Conservation (phyloP, 2,329 filamentous ascomycete genomes). For the Venturia aucupariae region DNA sequence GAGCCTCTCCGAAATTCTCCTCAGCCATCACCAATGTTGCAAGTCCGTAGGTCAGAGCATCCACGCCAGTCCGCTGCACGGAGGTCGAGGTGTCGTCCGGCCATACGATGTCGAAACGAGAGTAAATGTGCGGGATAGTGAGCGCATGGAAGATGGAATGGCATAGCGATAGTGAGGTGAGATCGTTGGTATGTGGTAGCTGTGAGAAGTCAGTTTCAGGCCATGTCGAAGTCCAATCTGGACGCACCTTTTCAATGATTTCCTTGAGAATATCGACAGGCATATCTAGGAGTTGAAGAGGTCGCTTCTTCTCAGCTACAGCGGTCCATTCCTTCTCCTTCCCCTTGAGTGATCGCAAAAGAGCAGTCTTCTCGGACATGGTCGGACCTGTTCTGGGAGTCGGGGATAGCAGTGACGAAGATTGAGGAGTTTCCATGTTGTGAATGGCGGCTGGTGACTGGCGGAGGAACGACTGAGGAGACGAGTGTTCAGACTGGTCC, state of each 20-base stretch:
- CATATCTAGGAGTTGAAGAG: conserved; percentile 61
- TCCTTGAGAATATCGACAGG: conserved; percentile 70
- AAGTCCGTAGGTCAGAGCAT: conserved; percentile 74
- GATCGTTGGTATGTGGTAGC: conserved; percentile 74
- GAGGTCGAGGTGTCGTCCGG: conserved; percentile 58
- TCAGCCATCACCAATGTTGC: conserved; percentile 69
- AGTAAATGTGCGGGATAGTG: conserved; percentile 71
- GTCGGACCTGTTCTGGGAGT: neutral
- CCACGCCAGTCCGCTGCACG: conserved; percentile 62
- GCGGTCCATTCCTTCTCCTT: conserved; percentile 33
- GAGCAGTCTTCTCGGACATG: conserved; percentile 7
- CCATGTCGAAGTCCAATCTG: neutral
- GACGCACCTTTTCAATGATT: conserved; percentile 64
- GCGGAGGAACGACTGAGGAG: conserved; percentile 1
- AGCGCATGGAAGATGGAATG: conserved; percentile 69
- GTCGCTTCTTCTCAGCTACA: conserved; percentile 38
- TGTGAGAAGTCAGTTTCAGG: conserved; percentile 26
- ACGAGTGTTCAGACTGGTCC: neutral
- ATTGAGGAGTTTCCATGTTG: neutral
- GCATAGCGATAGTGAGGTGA: conserved; percentile 67
- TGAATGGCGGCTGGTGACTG: conserved; percentile 4
- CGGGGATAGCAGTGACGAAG: neutral
- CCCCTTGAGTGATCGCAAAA: conserved; percentile 35
- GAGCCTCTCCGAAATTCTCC: conserved; percentile 45
- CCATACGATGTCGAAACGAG: conserved; percentile 82